phyloP scores from a whole-genome alignment of 2,329 filamentous ascomycete species.

The Hypoxylon sp. region DNA sequence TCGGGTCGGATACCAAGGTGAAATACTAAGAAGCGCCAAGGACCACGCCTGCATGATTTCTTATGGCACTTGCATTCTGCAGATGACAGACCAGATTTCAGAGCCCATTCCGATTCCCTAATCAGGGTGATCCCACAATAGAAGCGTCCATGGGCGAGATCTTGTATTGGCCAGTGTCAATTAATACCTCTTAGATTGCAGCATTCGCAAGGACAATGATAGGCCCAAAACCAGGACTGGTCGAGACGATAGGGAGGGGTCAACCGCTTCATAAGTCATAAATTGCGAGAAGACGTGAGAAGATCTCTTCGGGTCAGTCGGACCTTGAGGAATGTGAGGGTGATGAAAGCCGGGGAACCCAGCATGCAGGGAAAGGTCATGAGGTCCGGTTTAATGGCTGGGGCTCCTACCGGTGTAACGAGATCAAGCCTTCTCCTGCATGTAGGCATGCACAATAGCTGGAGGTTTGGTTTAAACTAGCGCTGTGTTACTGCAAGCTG shows the following conservation, averaged over 20 bases:
- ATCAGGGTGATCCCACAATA: conserved; percentile 13
- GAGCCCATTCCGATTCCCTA: conserved; percentile 13
- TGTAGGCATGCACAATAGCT: conserved; percentile 33
- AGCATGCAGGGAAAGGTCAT: conserved; percentile 36
- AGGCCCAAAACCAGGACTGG: background rate
- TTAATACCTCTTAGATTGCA: background rate
- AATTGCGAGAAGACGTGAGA: background rate
- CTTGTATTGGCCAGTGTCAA: conserved; percentile 1
- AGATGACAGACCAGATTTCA: conserved; percentile 31
- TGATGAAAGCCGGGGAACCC: conserved; percentile 10
- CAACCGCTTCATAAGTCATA: conserved; percentile 6
- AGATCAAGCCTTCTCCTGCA: conserved; percentile 37
- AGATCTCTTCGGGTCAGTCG: conserved; percentile 18
- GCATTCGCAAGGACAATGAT: background rate
- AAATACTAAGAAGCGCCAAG: conserved; percentile 33
- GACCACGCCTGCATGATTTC: conserved; percentile 31
- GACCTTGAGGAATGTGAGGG: conserved; percentile 15
- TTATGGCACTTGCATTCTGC: conserved; percentile 31
- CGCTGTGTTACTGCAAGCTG: conserved; percentile 27
- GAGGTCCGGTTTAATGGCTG: conserved; percentile 30
- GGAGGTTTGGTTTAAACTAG: conserved; percentile 28
- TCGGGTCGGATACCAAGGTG: conserved; percentile 35
- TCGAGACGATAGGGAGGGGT: conserved; percentile 1
- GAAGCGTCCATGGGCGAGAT: conserved; percentile 11
- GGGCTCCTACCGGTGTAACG: conserved; percentile 29